phyloP scores from a whole-genome alignment of 148 eudicot genomes.

The Rhododendron kiyosumense region DNA sequence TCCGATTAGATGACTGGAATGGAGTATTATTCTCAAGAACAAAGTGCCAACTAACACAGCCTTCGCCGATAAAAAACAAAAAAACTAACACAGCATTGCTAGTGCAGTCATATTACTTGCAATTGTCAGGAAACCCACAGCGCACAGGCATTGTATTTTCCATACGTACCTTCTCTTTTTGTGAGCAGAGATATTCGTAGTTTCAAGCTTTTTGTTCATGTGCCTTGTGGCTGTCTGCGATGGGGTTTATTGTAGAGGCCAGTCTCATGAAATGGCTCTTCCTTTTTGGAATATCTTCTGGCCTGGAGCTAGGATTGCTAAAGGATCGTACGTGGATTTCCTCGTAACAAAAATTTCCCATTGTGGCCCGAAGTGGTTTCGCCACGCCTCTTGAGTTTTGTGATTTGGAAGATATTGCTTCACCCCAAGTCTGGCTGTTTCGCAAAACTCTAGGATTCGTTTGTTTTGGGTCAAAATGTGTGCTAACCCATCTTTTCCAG shows the following conservation, averaged over 20 bases:
- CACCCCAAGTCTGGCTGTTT: constrained; percentile 46
- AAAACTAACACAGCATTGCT: background rate
- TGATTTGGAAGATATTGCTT: constrained; percentile 87
- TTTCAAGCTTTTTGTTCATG: constrained; percentile 2
- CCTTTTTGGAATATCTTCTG: constrained; percentile 69
- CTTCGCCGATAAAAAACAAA: background rate
- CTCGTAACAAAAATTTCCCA: constrained; percentile 60
- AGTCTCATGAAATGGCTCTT: constrained; percentile 27
- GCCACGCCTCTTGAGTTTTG: constrained; percentile 58
- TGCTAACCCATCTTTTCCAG: constrained; percentile 54
- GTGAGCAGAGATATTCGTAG: background rate
- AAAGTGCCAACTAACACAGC: background rate
- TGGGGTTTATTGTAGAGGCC: background rate
- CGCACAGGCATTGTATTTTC: background rate
- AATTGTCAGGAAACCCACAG: background rate
- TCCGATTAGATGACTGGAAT: background rate
- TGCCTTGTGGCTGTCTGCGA: background rate
- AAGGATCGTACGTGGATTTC: constrained; percentile 71
- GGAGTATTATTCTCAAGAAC: background rate
- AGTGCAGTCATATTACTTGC: background rate
- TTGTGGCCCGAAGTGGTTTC: constrained; percentile 59
- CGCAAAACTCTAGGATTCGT: constrained; percentile 54
- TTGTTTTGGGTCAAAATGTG: constrained; percentile 50
- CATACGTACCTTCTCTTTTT: background rate
- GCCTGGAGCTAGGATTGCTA: constrained; percentile 79